phyloP scores from a whole-genome alignment of 805 yeast species.

The Teunomyces lycoperdinae region DNA sequence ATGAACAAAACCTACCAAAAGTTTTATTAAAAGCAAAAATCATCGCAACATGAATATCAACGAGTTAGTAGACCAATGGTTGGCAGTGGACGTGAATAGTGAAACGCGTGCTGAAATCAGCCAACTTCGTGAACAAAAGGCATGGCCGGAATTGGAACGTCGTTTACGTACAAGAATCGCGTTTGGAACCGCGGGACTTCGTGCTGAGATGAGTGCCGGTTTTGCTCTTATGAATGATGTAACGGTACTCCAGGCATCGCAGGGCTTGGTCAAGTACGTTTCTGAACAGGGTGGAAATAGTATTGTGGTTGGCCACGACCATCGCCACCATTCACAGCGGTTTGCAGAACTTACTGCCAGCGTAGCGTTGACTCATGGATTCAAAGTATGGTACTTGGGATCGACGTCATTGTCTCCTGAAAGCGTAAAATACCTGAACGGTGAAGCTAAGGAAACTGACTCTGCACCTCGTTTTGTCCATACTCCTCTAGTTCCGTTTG shows the following conservation, averaged over 20 bases:
- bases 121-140: slow-evolving; percentile 38
- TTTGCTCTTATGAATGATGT: slow-evolving; percentile 85
- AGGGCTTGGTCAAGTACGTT: slow-evolving; percentile 63
- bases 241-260: slow-evolving; percentile 87
- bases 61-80: slow-evolving; percentile 33
- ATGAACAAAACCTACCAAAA: no score
- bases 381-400: slow-evolving; percentile 65
- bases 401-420: slow-evolving; percentile 27
- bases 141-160: slow-evolving; percentile 43
- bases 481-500: slow-evolving; percentile 92
- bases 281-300: slow-evolving; percentile 20
- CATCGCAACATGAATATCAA: slow-evolving; percentile 14
- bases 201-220: slow-evolving; percentile 89
- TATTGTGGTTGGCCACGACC: slow-evolving; percentile 89
- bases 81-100: slow-evolving; percentile 33
- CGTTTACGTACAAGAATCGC: slow-evolving; percentile 60
- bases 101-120: slow-evolving; percentile 56
- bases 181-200: slow-evolving; percentile 92
- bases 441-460: slow-evolving; percentile 1
- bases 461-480: slow-evolving; percentile 43
- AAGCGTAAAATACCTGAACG: slow-evolving; percentile 17
- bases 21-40: no score
- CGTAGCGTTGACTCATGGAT: slow-evolving; percentile 66
- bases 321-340: slow-evolving; percentile 72
- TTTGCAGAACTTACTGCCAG: slow-evolving; percentile 80